Percentiles rank a stretch among this genome's conserved stretches.
Evolutionary conservation across 2,329 filamentous ascomycete genomes (phyloP).

Genomic region (Colletotrichum tropicicola): DNA sequence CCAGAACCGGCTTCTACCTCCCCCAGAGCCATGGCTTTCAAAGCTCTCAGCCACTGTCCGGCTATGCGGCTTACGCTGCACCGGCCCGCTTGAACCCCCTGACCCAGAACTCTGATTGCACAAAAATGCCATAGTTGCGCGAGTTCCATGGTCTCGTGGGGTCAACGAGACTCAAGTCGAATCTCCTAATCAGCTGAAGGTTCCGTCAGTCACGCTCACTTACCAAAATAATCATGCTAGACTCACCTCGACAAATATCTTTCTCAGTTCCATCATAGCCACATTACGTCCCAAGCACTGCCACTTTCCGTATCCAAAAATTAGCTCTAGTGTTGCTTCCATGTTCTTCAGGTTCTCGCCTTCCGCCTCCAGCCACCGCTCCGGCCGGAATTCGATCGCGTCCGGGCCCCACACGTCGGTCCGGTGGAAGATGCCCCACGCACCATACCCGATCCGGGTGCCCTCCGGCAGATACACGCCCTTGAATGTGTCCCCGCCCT

Average conservation of each 20-base stretch:
- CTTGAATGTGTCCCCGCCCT: constrained; percentile 44
- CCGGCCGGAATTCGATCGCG: constrained; percentile 23
- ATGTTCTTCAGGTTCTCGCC: constrained; percentile 41
- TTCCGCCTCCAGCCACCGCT: constrained; percentile 32
- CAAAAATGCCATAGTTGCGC: constrained; percentile 8
- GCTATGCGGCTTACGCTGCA: background rate
- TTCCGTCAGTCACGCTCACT: background rate
- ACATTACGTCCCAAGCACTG: constrained; percentile 48
- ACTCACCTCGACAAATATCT: constrained; percentile 41
- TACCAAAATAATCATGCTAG: background rate
- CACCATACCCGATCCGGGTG: constrained; percentile 42
- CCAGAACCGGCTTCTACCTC: background rate
- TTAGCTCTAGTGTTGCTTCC: constrained; percentile 47
- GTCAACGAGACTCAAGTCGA: constrained; percentile 40
- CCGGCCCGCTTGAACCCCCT: background rate
- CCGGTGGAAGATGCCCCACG: constrained; percentile 42
- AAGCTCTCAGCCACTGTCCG: background rate
- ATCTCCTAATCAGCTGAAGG: constrained; percentile 38
- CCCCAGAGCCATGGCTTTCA: background rate
- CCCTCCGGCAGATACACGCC: constrained; percentile 43
- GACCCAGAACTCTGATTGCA: constrained; percentile 4
- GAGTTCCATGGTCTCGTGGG: constrained; percentile 40
- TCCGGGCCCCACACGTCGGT: constrained; percentile 24
- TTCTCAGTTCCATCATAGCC: constrained; percentile 47
- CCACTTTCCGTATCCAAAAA: constrained; percentile 50